These are phyloP conservation scores for Xylaria hypoxylon DNA, from an alignment of 2,329 filamentous ascomycete genomes.

Conservation along the genomic window DNA sequence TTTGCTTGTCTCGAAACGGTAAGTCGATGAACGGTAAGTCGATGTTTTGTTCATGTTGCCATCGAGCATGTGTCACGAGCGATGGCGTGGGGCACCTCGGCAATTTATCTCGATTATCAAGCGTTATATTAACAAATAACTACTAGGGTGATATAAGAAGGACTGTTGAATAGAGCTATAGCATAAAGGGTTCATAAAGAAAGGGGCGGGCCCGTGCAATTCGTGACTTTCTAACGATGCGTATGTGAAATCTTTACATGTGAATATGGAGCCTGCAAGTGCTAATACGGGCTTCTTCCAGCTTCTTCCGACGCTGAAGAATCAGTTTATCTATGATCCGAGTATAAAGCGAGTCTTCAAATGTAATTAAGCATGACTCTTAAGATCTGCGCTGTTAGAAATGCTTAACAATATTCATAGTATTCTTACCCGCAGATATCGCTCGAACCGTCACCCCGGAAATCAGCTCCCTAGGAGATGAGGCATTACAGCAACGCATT, in stretches of 20 bases:
- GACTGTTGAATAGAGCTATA: background rate
- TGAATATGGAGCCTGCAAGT: slow-evolving; percentile 49
- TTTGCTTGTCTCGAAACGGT: slow-evolving; percentile 27
- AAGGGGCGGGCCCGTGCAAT: slow-evolving; percentile 50
- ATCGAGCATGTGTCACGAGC: slow-evolving; percentile 24
- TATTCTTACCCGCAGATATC: slow-evolving; percentile 61
- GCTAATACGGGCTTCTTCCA: slow-evolving; percentile 43
- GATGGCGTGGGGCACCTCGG: slow-evolving; percentile 34
- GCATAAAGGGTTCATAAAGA: slow-evolving; percentile 37
- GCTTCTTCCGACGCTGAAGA: slow-evolving; percentile 36
- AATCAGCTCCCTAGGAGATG: slow-evolving; percentile 61
- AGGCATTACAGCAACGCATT: slow-evolving; percentile 66
- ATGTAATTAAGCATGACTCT: slow-evolving; percentile 30
- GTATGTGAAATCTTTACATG: background rate
- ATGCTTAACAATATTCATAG: slow-evolving; percentile 48
- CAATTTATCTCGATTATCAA: slow-evolving; percentile 8
- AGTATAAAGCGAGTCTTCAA: slow-evolving; percentile 40
- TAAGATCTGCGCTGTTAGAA: background rate
- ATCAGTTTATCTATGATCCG: slow-evolving; percentile 41
- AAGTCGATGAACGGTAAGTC: slow-evolving; percentile 32
- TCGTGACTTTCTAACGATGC: slow-evolving; percentile 39
- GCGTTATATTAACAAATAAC: background rate
- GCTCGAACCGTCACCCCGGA: slow-evolving; percentile 56
- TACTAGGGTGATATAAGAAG: slow-evolving; percentile 19
- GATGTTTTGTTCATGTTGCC: background rate